A percentile compares a stretch with the other conserved stretches of the same genome.
These are phyloP conservation scores for Hansenula lynferdii DNA, from an alignment of 1,139 yeast genomes.

Conservation along the genomic window DNA sequence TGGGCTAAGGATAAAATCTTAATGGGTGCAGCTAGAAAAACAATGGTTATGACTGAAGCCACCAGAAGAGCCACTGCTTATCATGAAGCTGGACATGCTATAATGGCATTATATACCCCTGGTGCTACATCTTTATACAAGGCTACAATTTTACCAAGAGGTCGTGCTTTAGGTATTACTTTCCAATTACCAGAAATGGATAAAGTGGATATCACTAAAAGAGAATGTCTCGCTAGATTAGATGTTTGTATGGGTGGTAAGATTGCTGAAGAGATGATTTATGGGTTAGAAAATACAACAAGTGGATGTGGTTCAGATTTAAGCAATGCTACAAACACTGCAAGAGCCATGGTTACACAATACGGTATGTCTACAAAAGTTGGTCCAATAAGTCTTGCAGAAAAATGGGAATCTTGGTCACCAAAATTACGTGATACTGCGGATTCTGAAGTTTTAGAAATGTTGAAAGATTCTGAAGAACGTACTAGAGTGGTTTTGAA, in stretches of 20 bases:
- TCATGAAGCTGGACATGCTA: constrained; percentile 99
- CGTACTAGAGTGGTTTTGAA: constrained; percentile 69
- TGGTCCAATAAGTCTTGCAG: constrained; percentile 86
- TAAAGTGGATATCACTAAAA: constrained; percentile 87
- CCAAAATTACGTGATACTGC: constrained; percentile 83
- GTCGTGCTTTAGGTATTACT: constrained; percentile 93
- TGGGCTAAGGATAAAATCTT: constrained; percentile 99
- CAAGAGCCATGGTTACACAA: constrained; percentile 94
- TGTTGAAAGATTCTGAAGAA: constrained; percentile 69
- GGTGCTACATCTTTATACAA: constrained; percentile 97
- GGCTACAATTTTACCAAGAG: constrained; percentile 96
- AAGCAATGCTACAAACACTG: constrained; percentile 84
- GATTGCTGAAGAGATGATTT: constrained; percentile 89
- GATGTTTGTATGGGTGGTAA: constrained; percentile 99
- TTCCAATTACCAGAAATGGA: constrained; percentile 99
- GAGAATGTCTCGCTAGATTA: constrained; percentile 83
- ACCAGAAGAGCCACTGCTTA: constrained; percentile 91
- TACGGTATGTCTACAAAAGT: constrained; percentile 95
- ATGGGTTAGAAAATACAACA: constrained; percentile 90
- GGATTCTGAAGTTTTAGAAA: constrained; percentile 81
- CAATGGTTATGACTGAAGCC: constrained; percentile 97
- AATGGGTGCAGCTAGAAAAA: constrained; percentile 97
- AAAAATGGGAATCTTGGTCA: constrained; percentile 94
- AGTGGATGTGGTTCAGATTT: constrained; percentile 93
- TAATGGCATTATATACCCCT: constrained; percentile 90